Percentiles rank a stretch among this genome's conserved stretches.
phyloP scores from a whole-genome alignment of 2,329 filamentous ascomycete species.

The Dothideomycetes sp. region DNA sequence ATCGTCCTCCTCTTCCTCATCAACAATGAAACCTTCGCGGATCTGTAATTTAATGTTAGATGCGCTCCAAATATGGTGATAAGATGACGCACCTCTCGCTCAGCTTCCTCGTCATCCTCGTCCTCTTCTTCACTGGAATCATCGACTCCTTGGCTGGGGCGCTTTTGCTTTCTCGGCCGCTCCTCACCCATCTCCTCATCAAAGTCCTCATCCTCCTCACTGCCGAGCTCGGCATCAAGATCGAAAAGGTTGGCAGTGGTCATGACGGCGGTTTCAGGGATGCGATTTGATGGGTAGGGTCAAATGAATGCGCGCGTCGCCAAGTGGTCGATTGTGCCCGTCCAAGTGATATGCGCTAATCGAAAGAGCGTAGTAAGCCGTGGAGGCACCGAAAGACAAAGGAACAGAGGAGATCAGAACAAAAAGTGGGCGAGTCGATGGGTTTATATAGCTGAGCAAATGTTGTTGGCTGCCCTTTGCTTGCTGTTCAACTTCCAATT shows the following conservation, averaged over 20 bases:
- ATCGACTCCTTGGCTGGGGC: constrained; percentile 46
- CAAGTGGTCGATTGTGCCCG: too few species aligned
- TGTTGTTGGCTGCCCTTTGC: too few species aligned
- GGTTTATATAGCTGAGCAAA: too few species aligned
- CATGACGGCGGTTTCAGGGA: constrained; percentile 14
- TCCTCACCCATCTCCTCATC: constrained; percentile 64
- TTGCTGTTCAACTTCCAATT: too few species aligned
- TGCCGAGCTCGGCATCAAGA: constrained; percentile 75
- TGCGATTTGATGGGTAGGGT: too few species aligned
- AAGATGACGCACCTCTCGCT: constrained; percentile 52
- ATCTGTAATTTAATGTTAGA: constrained; percentile 45
- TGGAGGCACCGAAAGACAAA: too few species aligned
- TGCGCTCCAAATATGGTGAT: background rate
- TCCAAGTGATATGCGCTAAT: too few species aligned
- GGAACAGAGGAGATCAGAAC: too few species aligned
- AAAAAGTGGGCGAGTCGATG: too few species aligned
- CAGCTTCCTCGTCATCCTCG: constrained; percentile 80
- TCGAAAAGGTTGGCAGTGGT: constrained; percentile 57
- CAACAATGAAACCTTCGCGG: constrained; percentile 90
- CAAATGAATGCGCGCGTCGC: too few species aligned
- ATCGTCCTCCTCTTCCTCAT: constrained; percentile 72
- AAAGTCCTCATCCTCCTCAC: constrained; percentile 72
- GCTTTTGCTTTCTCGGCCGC: constrained; percentile 34
- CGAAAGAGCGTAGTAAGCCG: too few species aligned
- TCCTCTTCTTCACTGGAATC: constrained; percentile 91